Conservation (phyloP, 1,284 basidiomycete genomes). For the Cryptococcus sp. region DNA sequence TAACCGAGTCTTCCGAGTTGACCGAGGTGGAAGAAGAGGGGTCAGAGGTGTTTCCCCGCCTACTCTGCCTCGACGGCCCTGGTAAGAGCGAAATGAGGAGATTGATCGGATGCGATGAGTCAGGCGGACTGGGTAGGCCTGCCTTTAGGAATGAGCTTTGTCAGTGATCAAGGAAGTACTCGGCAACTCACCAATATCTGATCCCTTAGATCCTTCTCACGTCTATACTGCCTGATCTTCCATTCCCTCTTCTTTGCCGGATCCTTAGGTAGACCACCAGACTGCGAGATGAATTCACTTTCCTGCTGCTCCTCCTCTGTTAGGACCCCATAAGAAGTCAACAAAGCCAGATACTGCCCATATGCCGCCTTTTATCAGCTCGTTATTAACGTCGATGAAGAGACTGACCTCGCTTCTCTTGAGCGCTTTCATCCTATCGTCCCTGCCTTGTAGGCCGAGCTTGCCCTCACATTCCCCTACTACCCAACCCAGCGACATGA, state of each 20-base stretch:
- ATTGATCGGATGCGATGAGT: conserved; percentile 29
- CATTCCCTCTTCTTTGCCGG: conserved; percentile 67
- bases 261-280: conserved; percentile 55
- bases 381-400: not conserved
- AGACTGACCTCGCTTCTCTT: conserved; percentile 59
- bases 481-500: conserved; percentile 71
- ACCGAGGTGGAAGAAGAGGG: conserved; percentile 37
- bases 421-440: conserved; percentile 60
- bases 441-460: conserved; percentile 57
- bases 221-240: conserved; percentile 82
- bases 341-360: conserved; percentile 59
- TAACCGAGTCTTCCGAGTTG: conserved; percentile 54
- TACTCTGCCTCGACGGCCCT: conserved; percentile 1
- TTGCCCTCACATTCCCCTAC: conserved; percentile 67
- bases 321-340: conserved; percentile 68
- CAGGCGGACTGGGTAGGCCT: conserved; percentile 53
- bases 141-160: conserved; percentile 47
- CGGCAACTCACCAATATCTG: conserved; percentile 60
- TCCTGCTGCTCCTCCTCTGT: conserved; percentile 57
- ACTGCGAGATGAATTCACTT: conserved; percentile 25
- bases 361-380: not conserved
- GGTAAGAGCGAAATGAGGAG: conserved; percentile 34
- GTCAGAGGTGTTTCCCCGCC: not conserved
- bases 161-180: not conserved
- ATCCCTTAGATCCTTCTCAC: conserved; percentile 70